Base-by-base conservation (phyloP, 495 filamentous ascomycete genomes). In the Penicillium turbatum region DNA sequence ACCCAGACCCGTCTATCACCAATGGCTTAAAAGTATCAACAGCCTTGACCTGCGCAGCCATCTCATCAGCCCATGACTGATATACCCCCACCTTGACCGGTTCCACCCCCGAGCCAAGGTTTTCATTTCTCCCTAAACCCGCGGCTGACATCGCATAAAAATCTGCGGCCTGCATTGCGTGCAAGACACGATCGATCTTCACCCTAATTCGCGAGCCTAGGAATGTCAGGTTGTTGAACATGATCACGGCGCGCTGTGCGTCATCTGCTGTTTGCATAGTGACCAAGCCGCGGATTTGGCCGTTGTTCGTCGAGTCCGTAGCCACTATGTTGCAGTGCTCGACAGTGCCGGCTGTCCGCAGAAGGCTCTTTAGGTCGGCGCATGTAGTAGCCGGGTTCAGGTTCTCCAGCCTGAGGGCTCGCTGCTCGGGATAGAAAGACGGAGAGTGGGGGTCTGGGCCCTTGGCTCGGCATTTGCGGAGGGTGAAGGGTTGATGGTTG, bases 1-100 rank as follows among this genome's bases (percentile, higher is more conserved):
- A 19, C 6, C 71, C 69, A 21, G 71, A 74, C 10, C 72, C 72
- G 56, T 75, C 72, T 16, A 75, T 65, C 1, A 75, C 72, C 19
- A 75, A 39, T 6, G 72, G 72, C 43, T 62, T 62, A 35, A 53
- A 59, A 24, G 41, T 51, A 19, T 62, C 62, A 13, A 32, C 16
- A 6, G 36, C 3, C 36, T 56, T 61, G 8, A 21, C 9, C 9
- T 39, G 31, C 0, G 26, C 15, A 6, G 21, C 19, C 35, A 38
- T 49, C 35, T 49, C 47, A 13, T 49, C 47, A 30, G 47, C 47
- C 47, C 47, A 49, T 11, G 46, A 48, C 45, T 30, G 41, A 16
- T 15, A 27, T 13, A 5, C 30, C 5, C 30, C 26, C 26, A 0
- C 5, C 15, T 9, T 30, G 8, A 27, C 12, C 6, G 10, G 2